Evolutionary conservation across 2,329 filamentous ascomycete genomes (phyloP).

Genomic region (Colletotrichum sp.): DNA sequence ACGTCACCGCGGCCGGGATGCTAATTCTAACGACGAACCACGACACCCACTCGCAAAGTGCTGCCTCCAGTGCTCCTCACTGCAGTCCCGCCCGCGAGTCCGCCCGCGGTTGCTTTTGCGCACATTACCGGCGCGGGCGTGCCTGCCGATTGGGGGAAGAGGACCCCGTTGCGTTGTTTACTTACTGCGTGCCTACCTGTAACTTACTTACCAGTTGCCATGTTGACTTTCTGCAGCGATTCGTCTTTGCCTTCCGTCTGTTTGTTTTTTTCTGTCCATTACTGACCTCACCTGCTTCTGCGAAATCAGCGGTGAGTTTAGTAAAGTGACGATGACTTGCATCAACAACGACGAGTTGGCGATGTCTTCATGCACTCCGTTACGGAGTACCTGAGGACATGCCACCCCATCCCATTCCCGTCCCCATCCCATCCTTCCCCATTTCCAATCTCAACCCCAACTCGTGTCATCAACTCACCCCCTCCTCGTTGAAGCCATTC

Average conservation of each 20-base stretch:
- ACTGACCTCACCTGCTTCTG: not conserved
- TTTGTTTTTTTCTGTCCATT: not conserved
- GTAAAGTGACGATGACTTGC: constrained; percentile 15
- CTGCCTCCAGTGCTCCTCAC: not conserved
- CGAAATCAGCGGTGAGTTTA: constrained; percentile 4
- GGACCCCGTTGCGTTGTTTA: not conserved
- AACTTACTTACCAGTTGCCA: not conserved
- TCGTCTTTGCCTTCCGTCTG: not conserved
- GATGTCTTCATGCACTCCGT: not conserved
- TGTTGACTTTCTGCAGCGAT: not conserved
- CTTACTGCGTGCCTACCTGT: not conserved
- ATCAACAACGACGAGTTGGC: not conserved
- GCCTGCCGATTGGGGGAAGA: not conserved
- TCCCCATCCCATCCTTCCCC: not conserved
- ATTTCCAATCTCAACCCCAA: not conserved
- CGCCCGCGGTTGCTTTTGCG: not conserved
- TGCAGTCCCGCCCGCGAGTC: not conserved
- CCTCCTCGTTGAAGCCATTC: not conserved
- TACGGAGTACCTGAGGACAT: not conserved
- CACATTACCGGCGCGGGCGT: not conserved
- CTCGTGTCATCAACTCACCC: not conserved
- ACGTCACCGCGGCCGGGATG: constrained; percentile 10
- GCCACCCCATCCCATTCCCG: not conserved
- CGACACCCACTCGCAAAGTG: not conserved
- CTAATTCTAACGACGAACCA: constrained; percentile 19